Conservation (phyloP, 495 filamentous ascomycete genomes). For the Penicillium arizonense region DNA sequence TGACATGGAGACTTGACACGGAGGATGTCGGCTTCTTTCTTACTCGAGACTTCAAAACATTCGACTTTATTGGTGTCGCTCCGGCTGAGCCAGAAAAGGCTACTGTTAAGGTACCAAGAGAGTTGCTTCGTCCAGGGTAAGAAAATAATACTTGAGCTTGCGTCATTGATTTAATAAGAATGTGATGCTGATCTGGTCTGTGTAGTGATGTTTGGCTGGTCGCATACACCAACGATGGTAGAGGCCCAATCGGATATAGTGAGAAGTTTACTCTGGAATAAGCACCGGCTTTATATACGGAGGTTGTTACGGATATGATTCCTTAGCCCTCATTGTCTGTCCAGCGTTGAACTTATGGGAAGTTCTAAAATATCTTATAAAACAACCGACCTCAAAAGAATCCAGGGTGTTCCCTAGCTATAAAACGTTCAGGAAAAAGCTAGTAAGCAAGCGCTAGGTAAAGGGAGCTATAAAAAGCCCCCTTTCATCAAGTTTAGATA, state of each 20-base stretch:
- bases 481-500: no score
- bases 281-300: background rate
- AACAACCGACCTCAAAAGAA: no score
- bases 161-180: background rate
- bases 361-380: no score
- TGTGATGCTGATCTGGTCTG: background rate
- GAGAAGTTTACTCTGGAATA: constrained; percentile 3
- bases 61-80: background rate
- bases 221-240: background rate
- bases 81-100: background rate
- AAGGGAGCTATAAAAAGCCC: no score
- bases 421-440: no score
- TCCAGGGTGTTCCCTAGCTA: no score
- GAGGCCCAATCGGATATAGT: background rate
- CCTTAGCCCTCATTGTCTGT: background rate
- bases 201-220: constrained; percentile 1
- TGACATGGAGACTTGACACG: constrained; percentile 1
- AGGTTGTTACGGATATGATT: background rate
- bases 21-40: background rate
- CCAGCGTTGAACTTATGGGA: background rate
- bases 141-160: background rate
- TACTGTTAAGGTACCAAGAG: background rate
- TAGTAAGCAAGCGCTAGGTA: no score
- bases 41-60: constrained; percentile 2
- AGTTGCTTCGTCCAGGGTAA: background rate